Base-by-base conservation (phyloP, 2,329 filamentous ascomycete genomes). In the Raffaelea ambrosiae region DNA sequence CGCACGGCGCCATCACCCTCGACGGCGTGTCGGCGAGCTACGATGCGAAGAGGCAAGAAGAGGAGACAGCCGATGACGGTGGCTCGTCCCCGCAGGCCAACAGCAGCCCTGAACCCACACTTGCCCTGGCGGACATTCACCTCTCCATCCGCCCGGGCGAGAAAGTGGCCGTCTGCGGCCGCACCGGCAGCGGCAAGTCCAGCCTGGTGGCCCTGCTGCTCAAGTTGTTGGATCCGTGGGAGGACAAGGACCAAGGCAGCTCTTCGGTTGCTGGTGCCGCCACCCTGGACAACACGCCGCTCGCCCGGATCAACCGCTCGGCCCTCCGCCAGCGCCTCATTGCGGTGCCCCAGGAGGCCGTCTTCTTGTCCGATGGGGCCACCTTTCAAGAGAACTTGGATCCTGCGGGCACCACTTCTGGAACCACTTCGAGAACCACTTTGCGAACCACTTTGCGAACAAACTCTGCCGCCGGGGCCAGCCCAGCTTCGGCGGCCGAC, bases 211-310 rank as follows among this genome's bases (percentile, higher is more conserved):
- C 43, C 3, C 43, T 45, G 33, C 22, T 45, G 20, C 35, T 45
- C 33, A 23, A 35, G 5, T 14, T 45, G 8, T 33, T 45, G 26
- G n/a, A 14, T 4, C 22, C 36, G 35, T 21, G 39, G 43, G 16
- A 40, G 33, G 13, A 14, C 3, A 26, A 19, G n/a, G 26, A n/a
- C 33, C 8, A 14, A 38, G n/a, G 23, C 21, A 26, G 73, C 44
- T 50, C 60, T 1, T 50, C n/a, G n/a, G n/a, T n/a, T n/a, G n/a
- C n/a, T n/a, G n/a, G n/a, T n/a, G n/a, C n/a, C n/a, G n/a, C n/a
- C n/a, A 55, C 26, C 1, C 60, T 77, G 10, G 64, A 68, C 21
- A 65, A 63, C 3, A 59, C 76, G 3, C 69, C 76, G 0, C 75
- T 79, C 59, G 13, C 35, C 18, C 8, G 35, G 8, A n/a, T 38